These are phyloP conservation scores for Cenchrus purpureus DNA, from an alignment of 176 grass and related monocot genomes.

Conservation along the genomic window DNA sequence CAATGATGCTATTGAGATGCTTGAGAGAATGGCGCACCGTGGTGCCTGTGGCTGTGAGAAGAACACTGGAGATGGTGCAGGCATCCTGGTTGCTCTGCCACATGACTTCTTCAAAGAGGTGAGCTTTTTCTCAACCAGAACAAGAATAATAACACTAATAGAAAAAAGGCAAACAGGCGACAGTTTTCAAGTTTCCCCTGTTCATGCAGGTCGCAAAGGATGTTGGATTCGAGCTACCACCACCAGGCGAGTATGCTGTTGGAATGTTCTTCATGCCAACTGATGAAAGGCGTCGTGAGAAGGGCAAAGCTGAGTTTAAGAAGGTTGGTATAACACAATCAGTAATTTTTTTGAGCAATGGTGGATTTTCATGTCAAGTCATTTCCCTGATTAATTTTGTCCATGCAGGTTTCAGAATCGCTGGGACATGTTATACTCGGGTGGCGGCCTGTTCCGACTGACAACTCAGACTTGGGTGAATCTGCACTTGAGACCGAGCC, in stretches of 20 bases:
- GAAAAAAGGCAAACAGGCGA: not conserved
- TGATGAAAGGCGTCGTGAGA: constrained; percentile 69
- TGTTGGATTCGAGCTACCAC: constrained; percentile 77
- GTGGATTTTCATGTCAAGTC: not conserved
- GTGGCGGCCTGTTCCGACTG: constrained; percentile 85
- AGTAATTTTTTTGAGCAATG: not conserved
- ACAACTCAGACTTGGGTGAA: constrained; percentile 85
- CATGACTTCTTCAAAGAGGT: constrained; percentile 78
- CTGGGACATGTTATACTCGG: constrained; percentile 86
- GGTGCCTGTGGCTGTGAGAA: constrained; percentile 94
- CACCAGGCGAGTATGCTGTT: constrained; percentile 76
- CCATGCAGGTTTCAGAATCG: constrained; percentile 69
- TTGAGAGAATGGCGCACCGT: constrained; percentile 94
- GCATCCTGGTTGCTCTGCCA: constrained; percentile 91
- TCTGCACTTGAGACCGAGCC: constrained; percentile 81
- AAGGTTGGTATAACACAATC: constrained; percentile 54
- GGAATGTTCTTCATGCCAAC: constrained; percentile 91
- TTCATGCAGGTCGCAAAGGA: constrained; percentile 77
- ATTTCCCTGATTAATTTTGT: constrained; percentile 29
- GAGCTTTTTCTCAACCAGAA: constrained; percentile 20
- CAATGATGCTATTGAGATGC: constrained; percentile 85
- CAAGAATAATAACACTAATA: not conserved
- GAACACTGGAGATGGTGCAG: constrained; percentile 95
- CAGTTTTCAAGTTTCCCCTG: constrained; percentile 22
- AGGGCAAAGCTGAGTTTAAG: constrained; percentile 81